A percentile compares a stretch with the other conserved stretches of the same genome.
These are phyloP conservation scores for Leccinum pachyderme DNA, from an alignment of 1,284 basidiomycete genomes.

Conservation along the genomic window DNA sequence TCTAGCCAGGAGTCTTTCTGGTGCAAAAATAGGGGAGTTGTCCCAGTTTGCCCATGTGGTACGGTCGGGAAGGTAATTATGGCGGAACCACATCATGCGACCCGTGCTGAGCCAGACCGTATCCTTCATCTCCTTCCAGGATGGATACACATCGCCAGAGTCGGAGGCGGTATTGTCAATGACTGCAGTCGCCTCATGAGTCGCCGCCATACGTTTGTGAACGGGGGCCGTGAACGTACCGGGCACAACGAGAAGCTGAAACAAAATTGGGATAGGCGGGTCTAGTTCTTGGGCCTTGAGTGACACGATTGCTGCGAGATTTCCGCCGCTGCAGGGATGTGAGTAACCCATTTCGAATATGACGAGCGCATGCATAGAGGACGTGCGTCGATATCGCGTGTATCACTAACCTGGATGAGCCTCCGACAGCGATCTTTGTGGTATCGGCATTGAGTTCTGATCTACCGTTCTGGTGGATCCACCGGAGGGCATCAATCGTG, in stretches of 20 bases:
- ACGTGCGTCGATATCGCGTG: neutral
- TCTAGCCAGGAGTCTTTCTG: conserved; percentile 49
- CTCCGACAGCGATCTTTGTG: conserved; percentile 54
- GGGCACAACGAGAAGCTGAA: conserved; percentile 68
- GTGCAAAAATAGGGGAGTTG: conserved; percentile 67
- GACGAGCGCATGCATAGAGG: too few species aligned
- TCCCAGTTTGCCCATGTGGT: conserved; percentile 63
- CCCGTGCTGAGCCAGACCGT: conserved; percentile 59
- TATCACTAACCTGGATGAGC: conserved; percentile 59
- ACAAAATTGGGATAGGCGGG: conserved; percentile 55
- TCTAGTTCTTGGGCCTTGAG: conserved; percentile 55
- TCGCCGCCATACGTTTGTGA: neutral
- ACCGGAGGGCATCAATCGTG: conserved; percentile 62
- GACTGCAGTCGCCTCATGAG: conserved; percentile 34
- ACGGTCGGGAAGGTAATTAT: conserved; percentile 63
- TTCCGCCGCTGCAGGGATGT: conserved; percentile 55
- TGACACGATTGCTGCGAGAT: conserved; percentile 65
- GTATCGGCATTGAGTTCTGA: conserved; percentile 41
- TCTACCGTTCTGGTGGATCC: conserved; percentile 51
- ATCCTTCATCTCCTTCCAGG: conserved; percentile 59
- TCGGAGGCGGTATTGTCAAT: conserved; percentile 58
- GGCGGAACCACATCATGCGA: conserved; percentile 72
- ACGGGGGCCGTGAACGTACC: conserved; percentile 11
- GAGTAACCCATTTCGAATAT: neutral
- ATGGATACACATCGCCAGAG: conserved; percentile 40